Evolutionary conservation across 805 yeast species (phyloP).

Genomic region (Candida coquimbonensis): DNA sequence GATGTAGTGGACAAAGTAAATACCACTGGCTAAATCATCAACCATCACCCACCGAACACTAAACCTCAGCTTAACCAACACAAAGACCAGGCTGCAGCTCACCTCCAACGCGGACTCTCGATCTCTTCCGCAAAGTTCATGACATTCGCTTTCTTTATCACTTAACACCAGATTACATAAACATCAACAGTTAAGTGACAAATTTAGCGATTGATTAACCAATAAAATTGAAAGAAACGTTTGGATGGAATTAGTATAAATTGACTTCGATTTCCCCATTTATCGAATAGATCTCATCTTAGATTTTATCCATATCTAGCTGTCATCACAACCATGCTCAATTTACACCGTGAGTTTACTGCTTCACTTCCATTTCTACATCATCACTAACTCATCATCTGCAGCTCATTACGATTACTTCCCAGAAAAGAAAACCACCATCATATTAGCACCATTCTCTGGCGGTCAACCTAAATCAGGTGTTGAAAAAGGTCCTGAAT

Average conservation of each 20-base stretch:
- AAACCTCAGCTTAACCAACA: too few relatives aligned
- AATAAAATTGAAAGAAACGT: too few relatives aligned
- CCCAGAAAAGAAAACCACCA: slow-evolving; percentile 48
- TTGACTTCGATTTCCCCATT: background rate
- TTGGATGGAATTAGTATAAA: background rate
- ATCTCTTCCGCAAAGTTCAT: too few relatives aligned
- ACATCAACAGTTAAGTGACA: slow-evolving; percentile 19
- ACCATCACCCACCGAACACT: too few relatives aligned
- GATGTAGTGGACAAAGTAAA: too few relatives aligned
- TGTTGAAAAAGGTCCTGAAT: slow-evolving; percentile 90
- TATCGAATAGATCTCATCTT: too few relatives aligned
- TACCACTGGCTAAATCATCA: too few relatives aligned
- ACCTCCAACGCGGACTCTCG: too few relatives aligned
- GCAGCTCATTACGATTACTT: slow-evolving; percentile 43
- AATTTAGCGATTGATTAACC: slow-evolving; percentile 18
- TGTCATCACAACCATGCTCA: too few relatives aligned
- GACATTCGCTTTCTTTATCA: slow-evolving; percentile 18
- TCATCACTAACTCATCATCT: background rate
- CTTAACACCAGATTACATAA: slow-evolving; percentile 9
- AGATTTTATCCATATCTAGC: too few relatives aligned
- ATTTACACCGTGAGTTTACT: background rate
- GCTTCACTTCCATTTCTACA: too few relatives aligned
- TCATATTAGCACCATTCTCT: slow-evolving; percentile 85
- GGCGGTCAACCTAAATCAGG: slow-evolving; percentile 96
- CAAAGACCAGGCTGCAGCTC: too few relatives aligned